Conservation (phyloP, 306 rosid species). For the Citrullus amarus region DNA sequence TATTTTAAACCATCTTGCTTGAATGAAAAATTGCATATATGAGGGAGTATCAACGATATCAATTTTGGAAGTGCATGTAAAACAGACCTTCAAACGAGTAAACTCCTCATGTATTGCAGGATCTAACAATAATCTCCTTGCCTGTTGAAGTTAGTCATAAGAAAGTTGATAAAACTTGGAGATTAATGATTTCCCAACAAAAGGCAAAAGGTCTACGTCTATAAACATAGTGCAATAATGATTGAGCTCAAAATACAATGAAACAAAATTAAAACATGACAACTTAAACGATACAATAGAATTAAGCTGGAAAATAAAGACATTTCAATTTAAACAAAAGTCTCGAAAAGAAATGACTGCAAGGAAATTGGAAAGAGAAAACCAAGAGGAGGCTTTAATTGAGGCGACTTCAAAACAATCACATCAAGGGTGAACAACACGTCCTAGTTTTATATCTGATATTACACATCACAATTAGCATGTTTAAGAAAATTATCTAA, state of each 20-base stretch:
- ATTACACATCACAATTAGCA: too few species aligned
- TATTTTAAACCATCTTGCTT: not conserved
- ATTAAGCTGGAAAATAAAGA: too few species aligned
- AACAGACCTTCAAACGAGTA: conserved; percentile 71
- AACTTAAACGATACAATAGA: too few species aligned
- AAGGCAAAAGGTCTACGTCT: not conserved
- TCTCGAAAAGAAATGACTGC: too few species aligned
- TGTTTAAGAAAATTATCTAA: not conserved
- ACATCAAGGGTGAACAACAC: too few species aligned
- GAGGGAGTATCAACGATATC: conserved; percentile 7
- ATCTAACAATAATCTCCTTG: conserved; percentile 76
- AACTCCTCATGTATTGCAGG: conserved; percentile 95
- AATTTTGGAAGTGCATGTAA: not conserved
- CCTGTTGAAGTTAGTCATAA: conserved; percentile 30
- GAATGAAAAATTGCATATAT: not conserved
- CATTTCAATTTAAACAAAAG: too few species aligned
- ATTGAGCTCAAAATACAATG: not conserved
- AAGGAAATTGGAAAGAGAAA: too few species aligned
- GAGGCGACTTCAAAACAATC: too few species aligned
- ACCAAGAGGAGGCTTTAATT: too few species aligned
- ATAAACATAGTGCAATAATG: not conserved
- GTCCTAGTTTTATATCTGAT: too few species aligned
- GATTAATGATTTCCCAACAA: not conserved
- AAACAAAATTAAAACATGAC: too few species aligned
- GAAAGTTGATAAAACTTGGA: not conserved